Percentiles rank a stretch among this genome's conserved stretches.
Evolutionary conservation across 352 stramenopile species (phyloP).

Genomic region (Globisporangium okanoganense): DNA sequence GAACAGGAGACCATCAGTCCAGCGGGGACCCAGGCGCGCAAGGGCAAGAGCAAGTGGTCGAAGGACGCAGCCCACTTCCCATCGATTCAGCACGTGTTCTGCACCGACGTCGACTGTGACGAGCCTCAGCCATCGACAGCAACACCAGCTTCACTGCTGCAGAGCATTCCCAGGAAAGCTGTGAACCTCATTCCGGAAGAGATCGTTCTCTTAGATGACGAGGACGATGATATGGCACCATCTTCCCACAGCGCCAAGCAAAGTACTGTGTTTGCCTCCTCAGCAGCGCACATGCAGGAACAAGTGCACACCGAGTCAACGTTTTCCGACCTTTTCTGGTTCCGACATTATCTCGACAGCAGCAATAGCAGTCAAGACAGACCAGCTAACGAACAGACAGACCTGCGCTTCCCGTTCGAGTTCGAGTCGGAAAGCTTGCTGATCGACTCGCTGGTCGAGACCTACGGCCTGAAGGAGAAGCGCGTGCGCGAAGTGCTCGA

Average conservation of each 20-base stretch:
- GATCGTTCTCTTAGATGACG: slow-evolving; percentile 34
- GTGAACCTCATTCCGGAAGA: background rate
- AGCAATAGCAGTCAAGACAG: background rate
- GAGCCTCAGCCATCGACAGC: slow-evolving; percentile 5
- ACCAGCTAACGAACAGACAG: background rate
- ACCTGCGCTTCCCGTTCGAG: slow-evolving; percentile 6
- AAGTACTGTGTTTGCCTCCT: slow-evolving; percentile 3
- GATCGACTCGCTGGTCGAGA: slow-evolving; percentile 51
- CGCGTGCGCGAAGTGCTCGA: slow-evolving; percentile 48
- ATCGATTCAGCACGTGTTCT: slow-evolving; percentile 37
- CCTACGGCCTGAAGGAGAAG: slow-evolving; percentile 48
- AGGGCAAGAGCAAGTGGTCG: slow-evolving; percentile 27
- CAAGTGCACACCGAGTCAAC: slow-evolving; percentile 40
- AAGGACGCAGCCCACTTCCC: slow-evolving; percentile 40
- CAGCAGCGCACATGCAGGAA: slow-evolving; percentile 24
- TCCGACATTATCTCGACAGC: slow-evolving; percentile 32
- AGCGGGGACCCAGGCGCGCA: slow-evolving; percentile 14
- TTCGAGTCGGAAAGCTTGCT: slow-evolving; percentile 30
- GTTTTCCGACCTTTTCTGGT: slow-evolving; percentile 60
- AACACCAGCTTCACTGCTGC: background rate
- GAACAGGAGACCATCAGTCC: slow-evolving; percentile 10
- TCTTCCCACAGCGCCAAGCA: slow-evolving; percentile 5
- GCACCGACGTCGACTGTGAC: slow-evolving; percentile 9
- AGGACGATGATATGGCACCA: slow-evolving; percentile 17
- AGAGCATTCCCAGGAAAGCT: background rate